Conservation (phyloP, 768 basidiomycete genomes). For the Naganishia kalamii region DNA sequence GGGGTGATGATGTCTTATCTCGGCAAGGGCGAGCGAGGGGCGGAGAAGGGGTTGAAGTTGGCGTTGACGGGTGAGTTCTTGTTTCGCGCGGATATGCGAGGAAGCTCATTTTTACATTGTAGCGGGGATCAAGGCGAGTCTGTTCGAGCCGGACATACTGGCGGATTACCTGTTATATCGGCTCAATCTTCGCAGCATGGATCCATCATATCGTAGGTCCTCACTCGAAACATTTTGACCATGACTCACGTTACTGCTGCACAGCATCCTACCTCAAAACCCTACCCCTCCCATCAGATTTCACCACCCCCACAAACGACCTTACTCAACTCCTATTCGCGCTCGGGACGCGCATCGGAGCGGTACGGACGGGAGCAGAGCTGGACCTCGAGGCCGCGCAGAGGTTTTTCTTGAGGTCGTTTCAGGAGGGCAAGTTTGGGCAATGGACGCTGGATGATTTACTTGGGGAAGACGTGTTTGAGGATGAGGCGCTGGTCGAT, state of each 20-base stretch:
- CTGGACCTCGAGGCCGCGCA: slow-evolving; percentile 67
- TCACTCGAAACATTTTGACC: not conserved
- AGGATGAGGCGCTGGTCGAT: not conserved
- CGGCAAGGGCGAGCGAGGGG: slow-evolving; percentile 73
- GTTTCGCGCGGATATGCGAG: not conserved
- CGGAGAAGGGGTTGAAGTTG: slow-evolving; percentile 86
- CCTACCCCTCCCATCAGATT: slow-evolving; percentile 50
- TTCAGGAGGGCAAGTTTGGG: slow-evolving; percentile 56
- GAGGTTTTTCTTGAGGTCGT: slow-evolving; percentile 76
- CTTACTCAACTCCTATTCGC: slow-evolving; percentile 61
- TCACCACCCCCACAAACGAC: slow-evolving; percentile 58
- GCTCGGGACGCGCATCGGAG: slow-evolving; percentile 70
- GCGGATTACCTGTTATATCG: slow-evolving; percentile 81
- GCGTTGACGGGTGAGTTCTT: slow-evolving; percentile 74
- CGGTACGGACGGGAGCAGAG: slow-evolving; percentile 69
- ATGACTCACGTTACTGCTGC: not conserved
- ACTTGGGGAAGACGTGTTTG: slow-evolving; percentile 7
- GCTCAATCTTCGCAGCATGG: slow-evolving; percentile 56
- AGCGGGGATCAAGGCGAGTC: slow-evolving; percentile 75
- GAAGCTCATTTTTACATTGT: not conserved
- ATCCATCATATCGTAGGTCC: not conserved
- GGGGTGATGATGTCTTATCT: slow-evolving; percentile 96
- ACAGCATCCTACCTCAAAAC: slow-evolving; percentile 25
- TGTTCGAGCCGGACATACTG: slow-evolving; percentile 77
- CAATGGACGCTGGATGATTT: slow-evolving; percentile 45